Evolutionary conservation across 139 green algal species (phyloP).

Genomic region (Haematococcus sp.): DNA sequence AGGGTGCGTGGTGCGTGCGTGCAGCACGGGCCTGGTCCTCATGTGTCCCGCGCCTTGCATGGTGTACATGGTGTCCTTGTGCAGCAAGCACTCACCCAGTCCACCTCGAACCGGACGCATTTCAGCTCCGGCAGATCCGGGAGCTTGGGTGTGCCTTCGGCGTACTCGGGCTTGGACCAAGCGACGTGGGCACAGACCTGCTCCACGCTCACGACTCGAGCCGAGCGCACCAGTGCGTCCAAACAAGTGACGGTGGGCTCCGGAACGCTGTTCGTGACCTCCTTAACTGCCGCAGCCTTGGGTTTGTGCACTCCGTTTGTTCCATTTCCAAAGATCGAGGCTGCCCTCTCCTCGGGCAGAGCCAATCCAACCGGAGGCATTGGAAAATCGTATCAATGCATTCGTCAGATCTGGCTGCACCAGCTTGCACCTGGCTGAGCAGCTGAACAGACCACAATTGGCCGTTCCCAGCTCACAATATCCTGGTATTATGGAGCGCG

Average conservation of each 20-base stretch:
- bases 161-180: constrained; percentile 2
- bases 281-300: not conserved
- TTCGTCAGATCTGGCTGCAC: no score
- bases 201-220: not conserved
- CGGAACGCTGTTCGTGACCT: not conserved
- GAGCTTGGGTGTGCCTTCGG: not conserved
- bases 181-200: not conserved
- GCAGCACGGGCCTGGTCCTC: not conserved
- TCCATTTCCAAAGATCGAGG: no score
- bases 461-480: no score
- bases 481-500: no score
- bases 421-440: no score
- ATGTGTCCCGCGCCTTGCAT: no score
- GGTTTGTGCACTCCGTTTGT: not conserved
- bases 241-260: not conserved
- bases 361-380: no score
- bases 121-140: not conserved
- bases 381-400: no score
- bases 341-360: no score
- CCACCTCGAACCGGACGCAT: constrained; percentile 3
- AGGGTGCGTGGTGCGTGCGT: not conserved
- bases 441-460: no score
- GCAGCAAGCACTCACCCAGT: constrained; percentile 3
- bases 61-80: not conserved
- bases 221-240: not conserved